Conservation (phyloP, 2,329 filamentous ascomycete genomes). For the Scytalidium lignicola region DNA sequence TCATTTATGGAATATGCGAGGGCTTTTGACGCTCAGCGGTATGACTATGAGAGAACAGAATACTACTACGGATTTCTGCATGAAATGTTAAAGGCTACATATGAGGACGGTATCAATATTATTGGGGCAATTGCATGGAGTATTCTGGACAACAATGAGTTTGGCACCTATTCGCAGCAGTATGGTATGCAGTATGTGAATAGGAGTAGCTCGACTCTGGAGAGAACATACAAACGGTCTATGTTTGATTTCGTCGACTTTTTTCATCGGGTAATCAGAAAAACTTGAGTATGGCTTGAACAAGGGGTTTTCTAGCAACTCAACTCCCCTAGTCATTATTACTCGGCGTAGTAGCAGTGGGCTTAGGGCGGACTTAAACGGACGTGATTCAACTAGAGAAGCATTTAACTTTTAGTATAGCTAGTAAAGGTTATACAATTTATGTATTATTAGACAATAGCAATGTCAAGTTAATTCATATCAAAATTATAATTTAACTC, state of each 20-base stretch:
- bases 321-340: too few relatives aligned
- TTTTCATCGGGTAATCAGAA: too few relatives aligned
- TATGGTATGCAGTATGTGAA: conserved; percentile 56
- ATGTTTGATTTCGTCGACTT: conserved; percentile 40
- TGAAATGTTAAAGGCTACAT: conserved; percentile 50
- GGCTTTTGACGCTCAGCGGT: conserved; percentile 41
- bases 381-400: too few relatives aligned
- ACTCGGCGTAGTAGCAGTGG: too few relatives aligned
- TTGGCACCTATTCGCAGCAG: conserved; percentile 34
- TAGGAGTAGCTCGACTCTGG: conserved; percentile 37
- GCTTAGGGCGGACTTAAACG: too few relatives aligned
- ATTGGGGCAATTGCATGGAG: conserved; percentile 50
- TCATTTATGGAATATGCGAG: conserved; percentile 38
- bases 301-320: too few relatives aligned
- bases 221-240: conserved; percentile 49
- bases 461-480: too few relatives aligned
- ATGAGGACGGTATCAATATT: conserved; percentile 50
- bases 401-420: too few relatives aligned
- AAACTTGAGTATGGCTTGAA: too few relatives aligned
- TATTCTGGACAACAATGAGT: conserved; percentile 48
- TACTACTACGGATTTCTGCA: conserved; percentile 52
- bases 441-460: too few relatives aligned
- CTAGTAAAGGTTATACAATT: too few relatives aligned
- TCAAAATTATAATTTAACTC: too few relatives aligned
- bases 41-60: conserved; percentile 31